Evolutionary conservation across 441 rosid species (phyloP).

Genomic region (Gossypium aridum): DNA sequence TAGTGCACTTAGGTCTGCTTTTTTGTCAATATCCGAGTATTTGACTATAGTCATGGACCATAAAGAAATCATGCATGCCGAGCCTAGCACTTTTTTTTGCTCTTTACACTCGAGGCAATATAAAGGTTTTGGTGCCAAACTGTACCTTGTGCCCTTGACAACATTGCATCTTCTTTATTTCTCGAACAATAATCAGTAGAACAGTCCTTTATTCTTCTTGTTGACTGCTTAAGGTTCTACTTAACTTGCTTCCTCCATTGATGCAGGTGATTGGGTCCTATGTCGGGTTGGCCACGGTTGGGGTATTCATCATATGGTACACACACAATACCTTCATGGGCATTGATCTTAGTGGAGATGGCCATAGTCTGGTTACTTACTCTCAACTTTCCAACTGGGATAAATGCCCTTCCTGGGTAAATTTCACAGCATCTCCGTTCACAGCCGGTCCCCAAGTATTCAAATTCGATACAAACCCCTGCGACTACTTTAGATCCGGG

Average conservation of each 20-base stretch:
- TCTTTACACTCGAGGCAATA: too few relatives aligned
- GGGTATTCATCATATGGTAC: constrained; percentile 91
- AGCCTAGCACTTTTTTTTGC: too few relatives aligned
- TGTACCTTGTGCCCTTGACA: too few relatives aligned
- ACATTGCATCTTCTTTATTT: neutral
- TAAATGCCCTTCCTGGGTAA: constrained; percentile 64
- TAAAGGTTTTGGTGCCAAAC: too few relatives aligned
- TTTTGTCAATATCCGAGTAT: too few relatives aligned
- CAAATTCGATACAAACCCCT: constrained; percentile 49
- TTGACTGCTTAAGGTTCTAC: neutral
- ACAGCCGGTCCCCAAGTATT: constrained; percentile 64
- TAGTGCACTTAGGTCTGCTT: too few relatives aligned
- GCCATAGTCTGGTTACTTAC: constrained; percentile 75
- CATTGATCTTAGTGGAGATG: constrained; percentile 77
- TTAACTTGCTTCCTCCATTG: neutral
- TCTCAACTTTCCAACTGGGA: constrained; percentile 83
- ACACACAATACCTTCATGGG: constrained; percentile 64
- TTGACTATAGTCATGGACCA: too few relatives aligned
- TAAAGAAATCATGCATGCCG: too few relatives aligned
- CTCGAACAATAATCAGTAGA: neutral
- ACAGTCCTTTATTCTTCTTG: neutral
- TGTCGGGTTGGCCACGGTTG: constrained; percentile 89
- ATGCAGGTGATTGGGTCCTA: constrained; percentile 79
- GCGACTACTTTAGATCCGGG: constrained; percentile 73
- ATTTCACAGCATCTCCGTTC: constrained; percentile 57